These are phyloP conservation scores for Eucalyptus erythrocorys DNA, from an alignment of 345 rosid species.

Conservation along the genomic window DNA sequence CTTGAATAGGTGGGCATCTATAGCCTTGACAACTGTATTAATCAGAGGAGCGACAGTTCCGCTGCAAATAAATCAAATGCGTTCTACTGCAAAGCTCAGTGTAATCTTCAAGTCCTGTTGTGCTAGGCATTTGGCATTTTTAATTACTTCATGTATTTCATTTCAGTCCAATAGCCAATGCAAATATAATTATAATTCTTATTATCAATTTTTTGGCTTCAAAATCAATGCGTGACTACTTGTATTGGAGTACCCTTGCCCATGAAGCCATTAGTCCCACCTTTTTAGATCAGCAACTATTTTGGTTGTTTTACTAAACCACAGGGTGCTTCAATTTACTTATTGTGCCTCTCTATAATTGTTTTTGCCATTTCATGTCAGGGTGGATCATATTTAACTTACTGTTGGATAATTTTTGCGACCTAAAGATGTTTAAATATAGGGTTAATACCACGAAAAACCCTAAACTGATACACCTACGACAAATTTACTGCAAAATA, in stretches of 20 bases:
- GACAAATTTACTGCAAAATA: too few species aligned
- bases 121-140: background rate
- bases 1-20: constrained; percentile 36
- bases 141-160: background rate
- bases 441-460: too few species aligned
- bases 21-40: constrained; percentile 29
- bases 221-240: background rate
- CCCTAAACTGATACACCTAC: accelerated
- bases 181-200: background rate
- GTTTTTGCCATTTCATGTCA: background rate
- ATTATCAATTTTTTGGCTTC: background rate
- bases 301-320: background rate
- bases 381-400: background rate
- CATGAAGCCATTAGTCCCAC: too few species aligned
- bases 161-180: background rate
- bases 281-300: background rate
- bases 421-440: background rate
- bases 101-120: constrained; percentile 1
- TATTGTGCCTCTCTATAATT: background rate
- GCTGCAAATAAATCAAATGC: constrained; percentile 27
- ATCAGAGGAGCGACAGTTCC: constrained; percentile 36
- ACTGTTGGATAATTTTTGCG: background rate
- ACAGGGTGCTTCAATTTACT: background rate
- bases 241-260: background rate
- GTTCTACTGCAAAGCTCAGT: constrained; percentile 27